Base-by-base conservation (phyloP, 768 basidiomycete genomes). In the Boletus bicolor region DNA sequence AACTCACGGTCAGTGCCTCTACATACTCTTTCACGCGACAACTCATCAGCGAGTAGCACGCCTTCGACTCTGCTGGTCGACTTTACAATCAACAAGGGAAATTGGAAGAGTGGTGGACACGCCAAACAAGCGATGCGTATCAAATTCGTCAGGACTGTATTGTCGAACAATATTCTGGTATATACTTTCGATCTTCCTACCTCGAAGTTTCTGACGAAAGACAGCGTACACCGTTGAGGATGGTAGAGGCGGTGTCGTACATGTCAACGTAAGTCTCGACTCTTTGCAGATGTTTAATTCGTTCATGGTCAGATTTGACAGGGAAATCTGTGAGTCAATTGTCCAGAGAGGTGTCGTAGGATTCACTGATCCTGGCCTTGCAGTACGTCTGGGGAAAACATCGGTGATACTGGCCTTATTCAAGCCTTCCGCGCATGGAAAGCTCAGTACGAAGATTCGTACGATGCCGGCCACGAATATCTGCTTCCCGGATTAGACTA, bases 341-440 rank as follows among this genome's bases (percentile, higher is more conserved):
- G 4, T 42, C 15, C 17, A 17, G 35, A 17, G 35, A 43, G 8
- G 14, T 45, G 34, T 15, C 37, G 37, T n/a, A 1, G 38, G 17
- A 43, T 37, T 30, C 30, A 15, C 42, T 68, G 35, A 72, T 30
- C 30, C 14, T 55, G 51, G 36, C 30, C 45, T 48, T 52, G 61
- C 56, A 91, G 91, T 50, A 97, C 93, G 1, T 90, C 90, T 11
- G 92, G 92, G 7, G 93, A 96, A 72, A 93, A 93, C 66, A 92
- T 94, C 54, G 93, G 91, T 7, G 93, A 96, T 66, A 82, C 81
- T 0, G 91, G 91, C 11, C 73, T 93, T 19, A 85, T 93, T 43
- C 91, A 93, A 70, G 85, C 94, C 0, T 96, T 85, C 70, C 81
- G 89, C 11, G 97, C 97, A 17, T 99, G 97, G 97, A 86, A 91